These are phyloP conservation scores for Bacidia gigantensis DNA, from an alignment of 495 filamentous ascomycete genomes.

Conservation along the genomic window DNA sequence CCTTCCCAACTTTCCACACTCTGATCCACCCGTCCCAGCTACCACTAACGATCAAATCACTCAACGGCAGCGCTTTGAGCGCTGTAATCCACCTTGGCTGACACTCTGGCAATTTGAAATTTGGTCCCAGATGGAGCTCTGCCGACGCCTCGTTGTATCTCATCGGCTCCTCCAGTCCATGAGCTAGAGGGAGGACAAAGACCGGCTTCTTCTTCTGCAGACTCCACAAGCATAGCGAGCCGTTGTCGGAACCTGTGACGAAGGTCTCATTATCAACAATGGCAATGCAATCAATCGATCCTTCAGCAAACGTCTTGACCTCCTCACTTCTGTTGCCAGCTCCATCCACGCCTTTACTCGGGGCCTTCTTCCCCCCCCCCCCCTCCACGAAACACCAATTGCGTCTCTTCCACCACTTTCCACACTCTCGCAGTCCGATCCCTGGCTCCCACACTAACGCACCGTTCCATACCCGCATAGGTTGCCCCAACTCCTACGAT, in stretches of 20 bases:
- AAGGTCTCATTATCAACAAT: conserved; percentile 84
- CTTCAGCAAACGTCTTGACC: conserved; percentile 46
- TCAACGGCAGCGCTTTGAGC: conserved; percentile 68
- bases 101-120: conserved; percentile 40
- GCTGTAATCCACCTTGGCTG: conserved; percentile 85
- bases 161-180: conserved; percentile 64
- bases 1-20: conserved; percentile 69
- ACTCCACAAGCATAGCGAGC: conserved; percentile 73
- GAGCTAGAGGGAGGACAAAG: conserved; percentile 63
- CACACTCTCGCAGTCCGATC: conserved; percentile 90
- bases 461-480: conserved; percentile 62
- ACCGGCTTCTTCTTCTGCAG: conserved; percentile 90
- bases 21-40: conserved; percentile 87
- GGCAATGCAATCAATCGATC: conserved; percentile 78
- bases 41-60: conserved; percentile 74
- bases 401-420: conserved; percentile 93
- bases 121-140: conserved; percentile 29
- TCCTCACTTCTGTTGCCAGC: conserved; percentile 13
- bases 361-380: conserved; percentile 41
- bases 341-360: conserved; percentile 6
- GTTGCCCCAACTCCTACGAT: conserved; percentile 65
- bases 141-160: conserved; percentile 52
- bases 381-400: conserved; percentile 86
- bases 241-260: conserved; percentile 86
- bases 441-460: conserved; percentile 75